Percentiles rank a stretch among this genome's conserved stretches.
phyloP scores from a whole-genome alignment of 139 green algal species.

The Penium margaritaceum region DNA sequence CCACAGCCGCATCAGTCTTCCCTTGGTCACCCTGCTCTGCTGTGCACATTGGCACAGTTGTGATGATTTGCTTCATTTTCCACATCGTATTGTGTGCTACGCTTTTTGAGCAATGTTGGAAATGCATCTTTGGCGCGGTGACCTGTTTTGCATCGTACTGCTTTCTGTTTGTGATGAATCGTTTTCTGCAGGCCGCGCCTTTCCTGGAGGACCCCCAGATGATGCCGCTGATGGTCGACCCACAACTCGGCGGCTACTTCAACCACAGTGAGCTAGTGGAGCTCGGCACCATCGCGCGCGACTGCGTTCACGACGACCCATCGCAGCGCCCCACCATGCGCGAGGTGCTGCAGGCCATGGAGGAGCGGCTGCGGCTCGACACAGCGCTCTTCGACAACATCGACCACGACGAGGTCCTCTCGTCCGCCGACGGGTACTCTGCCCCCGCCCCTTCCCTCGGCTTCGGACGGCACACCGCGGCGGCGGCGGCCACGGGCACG shows the following conservation, averaged over 20 bases:
- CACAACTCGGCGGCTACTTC: conserved; percentile 6
- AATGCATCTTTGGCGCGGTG: too few relatives aligned
- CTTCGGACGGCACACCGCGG: too few relatives aligned
- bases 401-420: background rate
- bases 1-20: too few relatives aligned
- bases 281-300: background rate
- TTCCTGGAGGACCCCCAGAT: conserved; percentile 11
- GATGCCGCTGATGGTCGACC: conserved; percentile 14
- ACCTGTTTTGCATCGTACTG: too few relatives aligned
- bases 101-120: too few relatives aligned
- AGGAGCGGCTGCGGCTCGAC: conserved; percentile 6
- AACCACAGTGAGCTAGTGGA: background rate
- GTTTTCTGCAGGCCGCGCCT: background rate
- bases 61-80: too few relatives aligned
- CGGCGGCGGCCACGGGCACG: too few relatives aligned
- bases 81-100: too few relatives aligned
- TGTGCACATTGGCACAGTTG: too few relatives aligned
- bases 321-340: conserved; percentile 3
- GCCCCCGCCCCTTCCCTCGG: too few relatives aligned
- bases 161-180: too few relatives aligned
- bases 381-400: background rate
- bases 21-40: too few relatives aligned
- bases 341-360: background rate
- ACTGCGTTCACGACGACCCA: background rate
- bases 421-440: background rate